Evolutionary conservation across 2,329 filamentous ascomycete genomes (phyloP).

Genomic region (Ophiostoma sp.): DNA sequence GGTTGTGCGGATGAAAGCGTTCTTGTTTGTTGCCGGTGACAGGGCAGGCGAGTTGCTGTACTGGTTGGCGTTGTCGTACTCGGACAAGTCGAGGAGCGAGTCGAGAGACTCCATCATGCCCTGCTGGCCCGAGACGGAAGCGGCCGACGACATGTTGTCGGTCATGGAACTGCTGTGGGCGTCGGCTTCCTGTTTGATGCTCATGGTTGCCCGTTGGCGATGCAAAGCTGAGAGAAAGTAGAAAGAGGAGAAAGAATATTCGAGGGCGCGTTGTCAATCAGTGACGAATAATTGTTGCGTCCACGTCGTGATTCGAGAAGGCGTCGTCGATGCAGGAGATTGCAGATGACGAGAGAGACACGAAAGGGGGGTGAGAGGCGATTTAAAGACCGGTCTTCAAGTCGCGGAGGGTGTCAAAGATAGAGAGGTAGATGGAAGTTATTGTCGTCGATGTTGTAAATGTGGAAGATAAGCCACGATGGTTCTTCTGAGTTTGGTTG

Average conservation of each 20-base stretch:
- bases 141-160: slow-evolving; percentile 33
- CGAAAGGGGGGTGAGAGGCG: background rate
- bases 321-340: slow-evolving; percentile 4
- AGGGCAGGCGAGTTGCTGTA: slow-evolving; percentile 57
- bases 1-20: slow-evolving; percentile 50
- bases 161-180: slow-evolving; percentile 24
- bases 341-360: background rate
- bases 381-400: slow-evolving; percentile 7
- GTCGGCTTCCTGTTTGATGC: slow-evolving; percentile 29
- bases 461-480: slow-evolving; percentile 11
- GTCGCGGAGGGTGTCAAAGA: background rate
- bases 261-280: slow-evolving; percentile 7
- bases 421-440: no score
- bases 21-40: slow-evolving; percentile 57
- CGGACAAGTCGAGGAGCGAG: slow-evolving; percentile 60
- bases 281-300: background rate
- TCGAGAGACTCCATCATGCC: slow-evolving; percentile 52
- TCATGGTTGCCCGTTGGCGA: slow-evolving; percentile 20
- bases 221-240: background rate
- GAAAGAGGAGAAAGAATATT: background rate
- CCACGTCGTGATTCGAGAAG: background rate
- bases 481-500: background rate
- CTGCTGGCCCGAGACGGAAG: slow-evolving; percentile 36
- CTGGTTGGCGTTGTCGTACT: slow-evolving; percentile 59
- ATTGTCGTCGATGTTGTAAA: background rate